Evolutionary conservation across 441 rosid genomes (phyloP), one percentile per base, ranked within the genome.

Genomic region (Capsella rubella): DNA sequence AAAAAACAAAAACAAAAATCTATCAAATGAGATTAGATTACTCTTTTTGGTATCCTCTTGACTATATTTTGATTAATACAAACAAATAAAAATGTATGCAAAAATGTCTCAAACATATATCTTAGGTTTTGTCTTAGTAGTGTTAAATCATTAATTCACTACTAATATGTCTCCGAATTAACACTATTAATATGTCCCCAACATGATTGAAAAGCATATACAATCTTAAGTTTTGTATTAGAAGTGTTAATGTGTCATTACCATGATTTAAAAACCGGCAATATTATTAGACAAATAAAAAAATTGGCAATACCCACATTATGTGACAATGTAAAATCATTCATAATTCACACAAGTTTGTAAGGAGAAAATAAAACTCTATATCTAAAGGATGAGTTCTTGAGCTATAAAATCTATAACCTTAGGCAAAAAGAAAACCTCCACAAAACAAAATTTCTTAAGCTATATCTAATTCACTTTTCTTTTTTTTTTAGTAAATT

Each of bases 371-470:
- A 13, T 27, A 9, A 45, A 11, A 49, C 45, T 47, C 73, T 51
- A 4, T 57, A 57, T 15, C 29, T 28, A 64, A 37, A 4, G 52
- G 55, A 50, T 55, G 68, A 16, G 7, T 54, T 53, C 37, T 29
- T 29, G 37, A 29, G 59, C 37, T 54, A 54, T 14, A 54, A 54
- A 29, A 10, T 29, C 35, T 54, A 54, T 29, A 67, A 15, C 58
- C 16, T 51, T 60, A 21, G 2, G 0, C 8, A 1, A 6, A 34
- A 11, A 7, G 13, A 16, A 52, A 52, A 75, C 64, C 73, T 67
- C 63, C 62, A 67, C 67, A 67, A 57, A 43, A 18, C 58, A 75
- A 75, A 75, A 75, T 43, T 75, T 75, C 74, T 69, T 45, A 3
- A 35, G 15, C 59, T 45, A 53, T 43, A 75, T 63, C 74, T 75